Evolutionary conservation across 2,329 filamentous ascomycete species (phyloP).

Genomic region (Nothophaeocryptopus gaeumannii): DNA sequence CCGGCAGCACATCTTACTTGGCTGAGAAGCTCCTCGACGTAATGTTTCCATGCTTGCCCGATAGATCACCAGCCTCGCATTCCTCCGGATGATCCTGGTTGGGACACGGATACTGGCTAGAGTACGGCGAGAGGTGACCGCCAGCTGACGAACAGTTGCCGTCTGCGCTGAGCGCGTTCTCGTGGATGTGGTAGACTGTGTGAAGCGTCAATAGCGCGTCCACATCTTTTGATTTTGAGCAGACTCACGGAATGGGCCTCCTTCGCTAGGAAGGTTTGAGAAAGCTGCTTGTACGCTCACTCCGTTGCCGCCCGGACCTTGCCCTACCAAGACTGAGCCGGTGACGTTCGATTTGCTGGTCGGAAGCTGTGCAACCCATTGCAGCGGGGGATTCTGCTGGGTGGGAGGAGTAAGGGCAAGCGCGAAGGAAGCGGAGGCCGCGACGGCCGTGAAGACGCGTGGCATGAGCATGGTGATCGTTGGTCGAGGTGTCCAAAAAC

Average conservation of each 20-base stretch:
- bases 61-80: conserved; percentile 47
- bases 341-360: conserved; percentile 3
- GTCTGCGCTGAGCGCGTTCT: conserved; percentile 40
- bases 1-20: conserved; percentile 23
- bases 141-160: conserved; percentile 45
- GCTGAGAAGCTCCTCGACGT: conserved; percentile 31
- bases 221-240: not conserved
- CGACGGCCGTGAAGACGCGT: not conserved
- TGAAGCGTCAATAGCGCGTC: not conserved
- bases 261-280: conserved; percentile 40
- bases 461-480: not conserved
- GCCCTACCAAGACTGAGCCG: conserved; percentile 16
- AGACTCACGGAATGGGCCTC: conserved; percentile 44
- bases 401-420: conserved; percentile 11
- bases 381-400: conserved; percentile 7
- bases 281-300: conserved; percentile 42
- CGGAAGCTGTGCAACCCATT: conserved; percentile 18
- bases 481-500: not conserved
- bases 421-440: not conserved
- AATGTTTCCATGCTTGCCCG: conserved; percentile 46
- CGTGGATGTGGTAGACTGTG: conserved; percentile 47
- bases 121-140: conserved; percentile 45
- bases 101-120: conserved; percentile 39
- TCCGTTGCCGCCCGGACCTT: conserved; percentile 34
- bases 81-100: conserved; percentile 36